phyloP scores from a whole-genome alignment of 331 rosid genomes.

The Pyracantha coccinea region DNA sequence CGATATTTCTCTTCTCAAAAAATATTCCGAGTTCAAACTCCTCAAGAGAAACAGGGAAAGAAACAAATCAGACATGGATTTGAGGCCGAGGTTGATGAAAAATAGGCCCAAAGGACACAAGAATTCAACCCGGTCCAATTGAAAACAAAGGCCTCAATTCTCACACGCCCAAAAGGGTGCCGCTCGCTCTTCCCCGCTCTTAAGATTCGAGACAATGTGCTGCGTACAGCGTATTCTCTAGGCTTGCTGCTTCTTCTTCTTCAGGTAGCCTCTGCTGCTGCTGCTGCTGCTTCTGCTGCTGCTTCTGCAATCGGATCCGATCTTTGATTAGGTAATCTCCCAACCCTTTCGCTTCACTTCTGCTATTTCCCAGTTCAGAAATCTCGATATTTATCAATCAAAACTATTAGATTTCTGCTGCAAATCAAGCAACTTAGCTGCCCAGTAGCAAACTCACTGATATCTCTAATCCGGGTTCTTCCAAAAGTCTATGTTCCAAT shows the following conservation, averaged over 20 bases:
- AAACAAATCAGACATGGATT: neutral
- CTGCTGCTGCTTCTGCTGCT: neutral
- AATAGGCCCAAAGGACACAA: neutral
- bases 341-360: neutral
- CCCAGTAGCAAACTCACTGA: neutral
- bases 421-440: neutral
- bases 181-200: neutral
- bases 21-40: too few relatives aligned
- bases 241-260: conserved; percentile 4
- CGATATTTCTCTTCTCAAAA: too few relatives aligned
- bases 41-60: too few relatives aligned
- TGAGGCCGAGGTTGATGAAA: neutral
- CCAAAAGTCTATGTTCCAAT: neutral
- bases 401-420: neutral
- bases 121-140: neutral
- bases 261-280: neutral
- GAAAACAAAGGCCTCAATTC: neutral
- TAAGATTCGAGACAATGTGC: too few relatives aligned
- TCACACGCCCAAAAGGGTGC: neutral
- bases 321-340: conserved; percentile 11
- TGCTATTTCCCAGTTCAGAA: neutral
- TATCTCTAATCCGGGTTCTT: neutral
- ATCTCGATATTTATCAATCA: neutral
- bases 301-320: conserved; percentile 16
- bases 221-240: conserved; percentile 12